Evolutionary conservation across 2,329 filamentous ascomycete species (phyloP).

Genomic region (Lecanicillium sp.): DNA sequence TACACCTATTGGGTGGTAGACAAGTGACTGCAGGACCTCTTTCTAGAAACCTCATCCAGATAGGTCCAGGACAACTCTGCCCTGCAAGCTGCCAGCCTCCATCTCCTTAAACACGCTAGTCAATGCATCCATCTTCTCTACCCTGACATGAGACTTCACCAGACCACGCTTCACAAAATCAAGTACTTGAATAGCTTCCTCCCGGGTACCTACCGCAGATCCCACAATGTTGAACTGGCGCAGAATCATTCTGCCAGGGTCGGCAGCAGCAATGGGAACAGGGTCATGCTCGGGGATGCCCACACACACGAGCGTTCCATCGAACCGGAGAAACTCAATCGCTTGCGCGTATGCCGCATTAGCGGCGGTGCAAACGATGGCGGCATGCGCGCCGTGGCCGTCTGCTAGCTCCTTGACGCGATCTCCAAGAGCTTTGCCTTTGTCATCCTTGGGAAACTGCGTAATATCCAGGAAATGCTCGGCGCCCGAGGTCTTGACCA

Average conservation of each 20-base stretch:
- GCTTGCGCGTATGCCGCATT: conserved; percentile 15
- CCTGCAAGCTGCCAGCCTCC: conserved; percentile 8
- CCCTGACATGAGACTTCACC: conserved; percentile 3
- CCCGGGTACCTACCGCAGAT: conserved; percentile 40
- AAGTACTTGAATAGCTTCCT: conserved; percentile 28
- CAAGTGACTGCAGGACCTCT: too few relatives aligned
- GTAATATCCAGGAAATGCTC: conserved; percentile 37
- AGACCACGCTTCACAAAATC: conserved; percentile 4
- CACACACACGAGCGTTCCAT: conserved; percentile 20
- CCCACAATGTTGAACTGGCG: conserved; percentile 39
- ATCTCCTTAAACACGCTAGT: conserved; percentile 7
- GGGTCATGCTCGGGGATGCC: conserved; percentile 14
- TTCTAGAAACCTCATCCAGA: too few relatives aligned
- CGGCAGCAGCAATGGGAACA: conserved; percentile 34
- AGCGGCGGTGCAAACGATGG: conserved; percentile 16
- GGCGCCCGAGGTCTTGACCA: conserved; percentile 17
- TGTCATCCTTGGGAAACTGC: conserved; percentile 15
- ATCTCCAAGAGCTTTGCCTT: conserved; percentile 33
- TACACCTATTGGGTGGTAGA: too few relatives aligned
- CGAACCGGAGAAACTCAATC: conserved; percentile 17
- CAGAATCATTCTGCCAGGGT: conserved; percentile 30
- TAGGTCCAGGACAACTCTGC: conserved; percentile 8
- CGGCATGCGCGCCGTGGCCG: conserved; percentile 13
- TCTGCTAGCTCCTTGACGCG: conserved; percentile 11
- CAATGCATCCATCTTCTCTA: conserved; percentile 8